These are phyloP conservation scores for Verticillium klebahnii DNA, from an alignment of 2,329 filamentous ascomycete species.

Conservation along the genomic window DNA sequence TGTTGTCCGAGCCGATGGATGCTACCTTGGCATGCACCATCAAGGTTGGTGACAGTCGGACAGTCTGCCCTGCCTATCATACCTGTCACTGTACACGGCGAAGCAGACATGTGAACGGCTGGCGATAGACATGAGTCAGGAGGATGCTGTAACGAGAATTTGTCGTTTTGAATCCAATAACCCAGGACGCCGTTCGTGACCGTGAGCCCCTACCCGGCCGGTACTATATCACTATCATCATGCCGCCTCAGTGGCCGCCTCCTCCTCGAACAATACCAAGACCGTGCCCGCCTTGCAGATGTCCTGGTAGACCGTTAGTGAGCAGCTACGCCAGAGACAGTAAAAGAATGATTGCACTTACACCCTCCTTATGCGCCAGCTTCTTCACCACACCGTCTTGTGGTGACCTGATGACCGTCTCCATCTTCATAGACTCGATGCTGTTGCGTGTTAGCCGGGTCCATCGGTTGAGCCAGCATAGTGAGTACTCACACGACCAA, in stretches of 20 bases:
- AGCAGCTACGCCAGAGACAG: neutral
- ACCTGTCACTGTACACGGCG: too few relatives aligned
- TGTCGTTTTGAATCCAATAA: neutral
- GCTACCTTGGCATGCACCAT: neutral
- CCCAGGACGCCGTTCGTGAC: neutral
- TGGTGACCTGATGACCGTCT: conserved; percentile 75
- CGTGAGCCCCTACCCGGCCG: neutral
- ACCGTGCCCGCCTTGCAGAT: conserved; percentile 75
- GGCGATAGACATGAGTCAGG: too few relatives aligned
- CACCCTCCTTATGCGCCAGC: conserved; percentile 69
- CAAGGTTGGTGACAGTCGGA: neutral
- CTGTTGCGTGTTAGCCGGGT: conserved; percentile 30
- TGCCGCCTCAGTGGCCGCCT: conserved; percentile 3
- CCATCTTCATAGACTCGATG: conserved; percentile 89
- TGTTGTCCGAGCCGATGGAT: neutral
- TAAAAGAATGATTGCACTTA: conserved; percentile 35
- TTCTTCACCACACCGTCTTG: conserved; percentile 68
- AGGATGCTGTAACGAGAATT: neutral
- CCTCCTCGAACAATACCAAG: conserved; percentile 67
- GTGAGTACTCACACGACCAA: conserved; percentile 66
- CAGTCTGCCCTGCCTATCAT: too few relatives aligned
- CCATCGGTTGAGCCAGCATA: neutral
- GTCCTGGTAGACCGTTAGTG: conserved; percentile 43
- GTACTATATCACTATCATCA: conserved; percentile 3
- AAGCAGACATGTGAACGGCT: too few relatives aligned